Percentiles rank a stretch among this genome's conserved stretches.
These are phyloP conservation scores for Ganoderma leucocontextum DNA, from an alignment of 1,284 basidiomycete genomes.

Conservation along the genomic window DNA sequence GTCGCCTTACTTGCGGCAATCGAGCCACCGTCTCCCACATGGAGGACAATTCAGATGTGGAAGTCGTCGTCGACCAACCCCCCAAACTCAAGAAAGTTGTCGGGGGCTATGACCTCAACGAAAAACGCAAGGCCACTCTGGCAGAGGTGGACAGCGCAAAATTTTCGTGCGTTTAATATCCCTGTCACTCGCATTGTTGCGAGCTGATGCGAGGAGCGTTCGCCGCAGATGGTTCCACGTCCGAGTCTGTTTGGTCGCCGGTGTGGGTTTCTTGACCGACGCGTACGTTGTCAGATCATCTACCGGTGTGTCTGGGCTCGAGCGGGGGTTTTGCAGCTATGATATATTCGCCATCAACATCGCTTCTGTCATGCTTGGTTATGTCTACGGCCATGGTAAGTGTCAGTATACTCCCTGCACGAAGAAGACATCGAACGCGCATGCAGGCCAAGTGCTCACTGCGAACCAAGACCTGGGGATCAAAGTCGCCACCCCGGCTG, in stretches of 20 bases:
- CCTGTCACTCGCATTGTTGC: conserved; percentile 18
- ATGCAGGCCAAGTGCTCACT: conserved; percentile 42
- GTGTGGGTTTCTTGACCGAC: conserved; percentile 87
- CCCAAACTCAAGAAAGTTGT: conserved; percentile 20
- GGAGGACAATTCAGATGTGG: conserved; percentile 29
- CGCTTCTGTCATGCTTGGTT: conserved; percentile 63
- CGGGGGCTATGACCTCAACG: conserved; percentile 39
- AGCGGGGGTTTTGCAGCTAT: conserved; percentile 42
- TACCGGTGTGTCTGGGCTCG: neutral
- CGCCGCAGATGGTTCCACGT: conserved; percentile 60
- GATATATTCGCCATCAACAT: conserved; percentile 64
- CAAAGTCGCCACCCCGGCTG: conserved; percentile 67
- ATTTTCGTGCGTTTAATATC: conserved; percentile 51
- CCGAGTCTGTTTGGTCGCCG: conserved; percentile 78
- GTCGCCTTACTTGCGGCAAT: conserved; percentile 9
- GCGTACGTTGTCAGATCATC: conserved; percentile 54
- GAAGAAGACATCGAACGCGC: neutral
- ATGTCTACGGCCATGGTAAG: conserved; percentile 54
- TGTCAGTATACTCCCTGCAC: neutral
- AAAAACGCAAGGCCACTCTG: conserved; percentile 56
- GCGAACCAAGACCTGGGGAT: conserved; percentile 69
- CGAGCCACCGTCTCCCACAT: conserved; percentile 26
- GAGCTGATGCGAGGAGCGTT: neutral
- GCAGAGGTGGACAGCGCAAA: conserved; percentile 63
- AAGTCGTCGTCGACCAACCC: conserved; percentile 24